Evolutionary conservation across 352 stramenopile genomes (phyloP).

Genomic region (Pythium scleroteichum): DNA sequence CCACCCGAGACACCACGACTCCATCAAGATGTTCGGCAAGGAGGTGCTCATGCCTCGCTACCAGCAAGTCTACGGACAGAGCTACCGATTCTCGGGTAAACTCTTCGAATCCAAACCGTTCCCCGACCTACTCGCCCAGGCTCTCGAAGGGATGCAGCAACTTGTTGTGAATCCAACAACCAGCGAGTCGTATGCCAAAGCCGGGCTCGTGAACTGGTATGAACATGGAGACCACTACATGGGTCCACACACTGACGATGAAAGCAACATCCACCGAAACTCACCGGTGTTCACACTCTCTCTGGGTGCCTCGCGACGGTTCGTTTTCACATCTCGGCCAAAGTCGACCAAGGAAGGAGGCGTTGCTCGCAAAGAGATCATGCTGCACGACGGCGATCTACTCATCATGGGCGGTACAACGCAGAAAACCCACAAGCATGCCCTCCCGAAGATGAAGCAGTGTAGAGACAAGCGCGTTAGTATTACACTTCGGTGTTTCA

Average conservation of each 20-base stretch:
- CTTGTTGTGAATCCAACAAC: conserved; percentile 24
- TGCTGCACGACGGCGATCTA: conserved; percentile 65
- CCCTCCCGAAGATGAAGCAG: conserved; percentile 69
- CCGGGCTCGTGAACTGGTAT: conserved; percentile 84
- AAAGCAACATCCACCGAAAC: conserved; percentile 46
- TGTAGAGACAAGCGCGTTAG: conserved; percentile 44
- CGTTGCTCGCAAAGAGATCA: conserved; percentile 39
- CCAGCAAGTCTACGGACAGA: conserved; percentile 62
- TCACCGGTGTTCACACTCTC: conserved; percentile 71
- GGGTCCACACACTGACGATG: conserved; percentile 73
- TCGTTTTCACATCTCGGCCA: conserved; percentile 54
- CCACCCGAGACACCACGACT: conserved; percentile 59
- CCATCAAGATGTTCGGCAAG: conserved; percentile 78
- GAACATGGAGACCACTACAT: conserved; percentile 78
- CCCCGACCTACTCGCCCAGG: conserved; percentile 36
- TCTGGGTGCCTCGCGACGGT: conserved; percentile 63
- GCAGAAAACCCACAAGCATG: conserved; percentile 78
- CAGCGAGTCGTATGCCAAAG: conserved; percentile 13
- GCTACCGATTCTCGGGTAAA: conserved; percentile 61
- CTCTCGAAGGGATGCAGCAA: conserved; percentile 44
- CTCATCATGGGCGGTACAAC: conserved; percentile 80
- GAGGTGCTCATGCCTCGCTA: conserved; percentile 60
- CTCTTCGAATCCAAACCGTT: conserved; percentile 53
- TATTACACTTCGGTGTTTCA: conserved; percentile 56
- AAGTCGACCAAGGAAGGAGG: neutral